These are phyloP conservation scores for Phascolomyces articulosus DNA, from an alignment of 371 early-diverging fungal species.

Conservation along the genomic window DNA sequence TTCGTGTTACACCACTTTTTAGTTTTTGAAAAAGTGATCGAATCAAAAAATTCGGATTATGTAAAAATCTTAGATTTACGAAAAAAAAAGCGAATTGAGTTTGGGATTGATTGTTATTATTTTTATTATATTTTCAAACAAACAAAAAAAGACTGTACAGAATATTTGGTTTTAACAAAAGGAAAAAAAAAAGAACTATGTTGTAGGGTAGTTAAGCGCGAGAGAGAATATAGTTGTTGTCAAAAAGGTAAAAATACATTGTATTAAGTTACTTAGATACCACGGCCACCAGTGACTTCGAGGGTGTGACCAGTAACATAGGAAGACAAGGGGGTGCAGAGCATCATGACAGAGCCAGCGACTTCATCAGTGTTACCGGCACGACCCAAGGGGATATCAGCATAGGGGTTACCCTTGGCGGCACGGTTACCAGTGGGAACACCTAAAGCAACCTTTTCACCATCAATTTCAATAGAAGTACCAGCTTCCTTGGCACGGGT, in stretches of 20 bases:
- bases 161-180: too few species aligned
- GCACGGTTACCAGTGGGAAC: constrained; percentile 63
- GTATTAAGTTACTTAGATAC: constrained; percentile 49
- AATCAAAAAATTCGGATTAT: neutral
- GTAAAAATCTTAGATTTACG: neutral
- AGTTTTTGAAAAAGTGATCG: neutral
- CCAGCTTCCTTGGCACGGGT: constrained; percentile 75
- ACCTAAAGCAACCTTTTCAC: constrained; percentile 70
- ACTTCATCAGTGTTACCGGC: constrained; percentile 71
- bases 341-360: constrained; percentile 65
- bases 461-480: constrained; percentile 65
- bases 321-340: constrained; percentile 65
- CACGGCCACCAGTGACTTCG: constrained; percentile 74
- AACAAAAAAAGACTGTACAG: neutral
- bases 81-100: too few species aligned
- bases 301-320: constrained; percentile 70
- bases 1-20: neutral
- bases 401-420: constrained; percentile 47
- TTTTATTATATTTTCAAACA: neutral
- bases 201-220: too few species aligned
- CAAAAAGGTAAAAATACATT: too few species aligned
- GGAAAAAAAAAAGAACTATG: neutral
- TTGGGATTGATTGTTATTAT: neutral
- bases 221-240: neutral
- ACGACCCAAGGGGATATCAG: constrained; percentile 67